Percentiles rank a stretch among this genome's conserved stretches.
Conservation (phyloP, 2,329 filamentous ascomycete species). For the Graphilbum fragrans region DNA sequence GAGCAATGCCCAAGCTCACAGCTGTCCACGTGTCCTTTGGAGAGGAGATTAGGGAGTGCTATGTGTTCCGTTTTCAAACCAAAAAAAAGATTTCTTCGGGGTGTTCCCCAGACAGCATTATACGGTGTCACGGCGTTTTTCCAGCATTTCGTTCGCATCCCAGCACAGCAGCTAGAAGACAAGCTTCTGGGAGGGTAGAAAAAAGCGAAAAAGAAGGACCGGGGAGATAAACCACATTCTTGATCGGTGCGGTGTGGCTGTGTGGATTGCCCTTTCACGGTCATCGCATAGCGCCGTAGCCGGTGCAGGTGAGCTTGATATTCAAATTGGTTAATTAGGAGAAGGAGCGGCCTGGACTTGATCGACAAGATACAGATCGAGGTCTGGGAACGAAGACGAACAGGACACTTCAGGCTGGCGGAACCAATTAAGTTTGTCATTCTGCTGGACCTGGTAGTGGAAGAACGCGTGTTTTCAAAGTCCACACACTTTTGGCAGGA, state of each 20-base stretch:
- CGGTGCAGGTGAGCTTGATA: too few relatives aligned
- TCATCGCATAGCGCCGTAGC: too few relatives aligned
- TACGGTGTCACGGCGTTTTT: slow-evolving; percentile 16
- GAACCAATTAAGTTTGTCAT: slow-evolving; percentile 12
- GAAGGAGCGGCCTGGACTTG: too few relatives aligned
- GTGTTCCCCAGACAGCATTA: slow-evolving; percentile 13
- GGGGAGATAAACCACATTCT: too few relatives aligned
- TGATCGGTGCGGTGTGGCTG: too few relatives aligned
- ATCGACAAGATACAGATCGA: neutral
- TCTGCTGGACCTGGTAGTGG: neutral
- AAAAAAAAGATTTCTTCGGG: slow-evolving; percentile 2
- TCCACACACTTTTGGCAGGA: too few relatives aligned
- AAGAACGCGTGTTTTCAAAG: too few relatives aligned
- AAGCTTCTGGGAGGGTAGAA: neutral
- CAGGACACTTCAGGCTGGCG: slow-evolving; percentile 2
- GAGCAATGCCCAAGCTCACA: too few relatives aligned
- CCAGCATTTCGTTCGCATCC: slow-evolving; percentile 2
- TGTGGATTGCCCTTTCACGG: too few relatives aligned
- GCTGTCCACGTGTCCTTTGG: neutral
- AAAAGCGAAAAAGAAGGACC: too few relatives aligned
- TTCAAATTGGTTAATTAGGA: too few relatives aligned
- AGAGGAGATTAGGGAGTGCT: neutral
- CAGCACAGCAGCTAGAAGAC: neutral
- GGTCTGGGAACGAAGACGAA: neutral
- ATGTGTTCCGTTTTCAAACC: too few relatives aligned